Evolutionary conservation across 768 basidiomycete genomes (phyloP), one percentile per base, ranked within the genome.

Genomic region (Leccinum fibrillosum): DNA sequence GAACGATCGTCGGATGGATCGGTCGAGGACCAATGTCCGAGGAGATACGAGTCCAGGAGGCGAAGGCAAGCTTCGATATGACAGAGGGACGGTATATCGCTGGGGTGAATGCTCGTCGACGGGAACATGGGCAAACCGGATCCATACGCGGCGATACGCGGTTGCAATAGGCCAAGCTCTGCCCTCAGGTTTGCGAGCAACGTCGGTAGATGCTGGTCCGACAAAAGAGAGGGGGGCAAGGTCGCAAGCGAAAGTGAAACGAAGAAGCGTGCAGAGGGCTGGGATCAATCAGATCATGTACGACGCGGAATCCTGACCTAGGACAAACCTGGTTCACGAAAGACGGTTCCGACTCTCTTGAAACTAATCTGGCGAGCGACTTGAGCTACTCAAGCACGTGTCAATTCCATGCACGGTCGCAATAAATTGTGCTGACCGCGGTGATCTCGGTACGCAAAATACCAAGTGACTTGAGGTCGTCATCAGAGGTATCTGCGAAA

Each of bases 31-130:
- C 86, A 89, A 45, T 81, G 79, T 2, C 79, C 82, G 9, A 90
- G 72, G 2, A 91, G 76, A 66, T 80, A 86, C 1, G 79, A 74
- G 61, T 91, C 89, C 9, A 91, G 64, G 1, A 90, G 73, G 19
- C 76, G 76, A 34, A 91, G 74, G 60, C 85, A 82, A 30, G 82
- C 77, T 60, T 83, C 78, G 3, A 85, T 72, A 65, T 79, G 81
- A 17, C 76, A 71, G 35, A 84, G 65, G 19, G 78, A 77, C 26
- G 72, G 77, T 26, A 61, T 59, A 35, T 73, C 66, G 15, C 54
- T 50, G 48, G 53, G 52, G 6, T 61, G 63, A 6, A 56, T 30
- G 25, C 59, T 32, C 15, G 66, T 53, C 0, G 64, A 11, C 2
- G 79, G 76, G n/a, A 77, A 59, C 17, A 82, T 61, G 1, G 75